These are phyloP conservation scores for Globisporangium parvum DNA, from an alignment of 352 stramenopile species.

Conservation along the genomic window DNA sequence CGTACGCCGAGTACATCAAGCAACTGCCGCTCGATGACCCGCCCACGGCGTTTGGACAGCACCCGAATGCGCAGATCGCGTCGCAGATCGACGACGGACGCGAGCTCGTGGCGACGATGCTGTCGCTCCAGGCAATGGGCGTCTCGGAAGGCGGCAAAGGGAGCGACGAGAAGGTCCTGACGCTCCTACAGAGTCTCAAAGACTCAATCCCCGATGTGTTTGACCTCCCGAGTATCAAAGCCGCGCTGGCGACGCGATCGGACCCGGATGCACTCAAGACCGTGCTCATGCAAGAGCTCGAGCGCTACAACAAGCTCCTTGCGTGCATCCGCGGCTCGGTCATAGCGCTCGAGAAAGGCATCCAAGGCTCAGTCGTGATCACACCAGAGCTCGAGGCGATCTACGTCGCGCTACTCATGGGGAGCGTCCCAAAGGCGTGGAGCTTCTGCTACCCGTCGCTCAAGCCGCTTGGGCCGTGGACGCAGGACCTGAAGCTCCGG, in stretches of 20 bases:
- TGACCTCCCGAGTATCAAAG: constrained; percentile 77
- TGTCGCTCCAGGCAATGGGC: constrained; percentile 86
- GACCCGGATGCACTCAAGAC: constrained; percentile 93
- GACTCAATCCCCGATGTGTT: constrained; percentile 90
- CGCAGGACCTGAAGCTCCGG: constrained; percentile 86
- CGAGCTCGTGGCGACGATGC: constrained; percentile 85
- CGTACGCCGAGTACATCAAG: constrained; percentile 90
- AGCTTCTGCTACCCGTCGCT: constrained; percentile 93
- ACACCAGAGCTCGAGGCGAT: constrained; percentile 92
- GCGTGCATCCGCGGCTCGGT: constrained; percentile 74
- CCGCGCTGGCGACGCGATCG: constrained; percentile 47
- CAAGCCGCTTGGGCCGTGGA: constrained; percentile 92
- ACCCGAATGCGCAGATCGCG: constrained; percentile 94
- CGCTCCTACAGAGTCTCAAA: constrained; percentile 71
- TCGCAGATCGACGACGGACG: constrained; percentile 92
- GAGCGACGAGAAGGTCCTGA: constrained; percentile 88
- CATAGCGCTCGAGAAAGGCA: constrained; percentile 84
- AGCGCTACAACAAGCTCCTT: constrained; percentile 92
- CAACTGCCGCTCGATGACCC: constrained; percentile 88
- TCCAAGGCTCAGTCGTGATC: constrained; percentile 93
- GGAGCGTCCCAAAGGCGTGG: constrained; percentile 88
- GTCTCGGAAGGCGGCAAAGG: constrained; percentile 76
- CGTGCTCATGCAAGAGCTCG: constrained; percentile 92
- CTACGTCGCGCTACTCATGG: constrained; percentile 88
- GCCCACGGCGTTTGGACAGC: constrained; percentile 92